Conservation (phyloP, 2,329 filamentous ascomycete species). For the Cladosporium austrohemisphaericum region DNA sequence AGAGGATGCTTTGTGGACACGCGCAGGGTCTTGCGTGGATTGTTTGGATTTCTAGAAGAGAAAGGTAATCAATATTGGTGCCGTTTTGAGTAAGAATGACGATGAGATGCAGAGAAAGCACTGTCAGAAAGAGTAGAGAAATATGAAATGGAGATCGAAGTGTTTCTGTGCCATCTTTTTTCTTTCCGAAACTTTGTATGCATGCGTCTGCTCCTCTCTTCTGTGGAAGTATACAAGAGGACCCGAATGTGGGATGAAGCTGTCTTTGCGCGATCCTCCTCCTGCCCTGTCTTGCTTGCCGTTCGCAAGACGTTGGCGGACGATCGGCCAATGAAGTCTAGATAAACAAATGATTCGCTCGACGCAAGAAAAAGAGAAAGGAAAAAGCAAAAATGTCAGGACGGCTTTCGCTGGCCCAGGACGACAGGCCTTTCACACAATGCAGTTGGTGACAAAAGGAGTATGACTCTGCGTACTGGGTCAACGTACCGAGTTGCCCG, state of each 20-base stretch:
- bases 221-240: background rate
- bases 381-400: background rate
- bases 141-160: background rate
- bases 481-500: slow-evolving; percentile 38
- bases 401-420: slow-evolving; percentile 5
- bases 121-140: no score
- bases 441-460: slow-evolving; percentile 15
- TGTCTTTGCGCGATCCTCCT: no score
- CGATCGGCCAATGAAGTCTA: background rate
- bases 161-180: background rate
- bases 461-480: slow-evolving; percentile 19
- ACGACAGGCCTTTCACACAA: slow-evolving; percentile 8
- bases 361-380: slow-evolving; percentile 1
- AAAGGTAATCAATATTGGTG: background rate
- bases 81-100: no score
- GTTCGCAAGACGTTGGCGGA: no score
- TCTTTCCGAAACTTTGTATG: background rate
- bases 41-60: background rate
- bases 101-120: no score
- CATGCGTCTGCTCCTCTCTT: background rate
- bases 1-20: slow-evolving; percentile 10
- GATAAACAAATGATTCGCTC: slow-evolving; percentile 3
- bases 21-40: background rate
- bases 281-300: background rate
- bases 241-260: background rate